Conservation (phyloP, 805 yeast genomes). For the Candida andamanensis region DNA sequence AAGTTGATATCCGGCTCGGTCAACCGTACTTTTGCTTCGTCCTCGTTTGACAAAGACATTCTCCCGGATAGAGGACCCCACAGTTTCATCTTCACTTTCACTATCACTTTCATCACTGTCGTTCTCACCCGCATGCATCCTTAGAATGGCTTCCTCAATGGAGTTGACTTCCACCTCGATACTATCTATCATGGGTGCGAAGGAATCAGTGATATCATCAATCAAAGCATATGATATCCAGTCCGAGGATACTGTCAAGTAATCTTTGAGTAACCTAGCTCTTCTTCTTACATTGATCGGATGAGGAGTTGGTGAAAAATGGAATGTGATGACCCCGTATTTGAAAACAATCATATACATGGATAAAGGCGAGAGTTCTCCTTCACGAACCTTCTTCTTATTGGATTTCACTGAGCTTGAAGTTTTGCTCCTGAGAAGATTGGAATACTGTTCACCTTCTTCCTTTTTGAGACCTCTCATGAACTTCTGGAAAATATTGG, state of each 20-base stretch:
- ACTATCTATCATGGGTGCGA: conserved; percentile 92
- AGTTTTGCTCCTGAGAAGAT: conserved; percentile 8
- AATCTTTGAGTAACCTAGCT: conserved; percentile 81
- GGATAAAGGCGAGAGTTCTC: conserved; percentile 80
- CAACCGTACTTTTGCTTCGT: conserved; percentile 37
- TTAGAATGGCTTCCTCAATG: conserved; percentile 88
- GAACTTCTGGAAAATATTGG: not conserved
- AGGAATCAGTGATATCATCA: conserved; percentile 96
- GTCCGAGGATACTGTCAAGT: conserved; percentile 84
- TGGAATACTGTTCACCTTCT: not conserved
- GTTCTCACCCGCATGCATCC: conserved; percentile 71
- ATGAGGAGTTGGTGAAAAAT: conserved; percentile 92
- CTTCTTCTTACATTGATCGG: conserved; percentile 93
- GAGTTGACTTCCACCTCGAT: conserved; percentile 91
- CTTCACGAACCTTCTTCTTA: conserved; percentile 32
- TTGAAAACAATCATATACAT: conserved; percentile 90
- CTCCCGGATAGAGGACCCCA: conserved; percentile 3
- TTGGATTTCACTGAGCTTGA: conserved; percentile 19
- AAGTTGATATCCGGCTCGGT: conserved; percentile 12
- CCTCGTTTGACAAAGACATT: conserved; percentile 30
- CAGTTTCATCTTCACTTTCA: conserved; percentile 19
- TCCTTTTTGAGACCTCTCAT: not conserved
- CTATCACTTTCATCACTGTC: conserved; percentile 39
- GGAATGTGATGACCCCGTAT: conserved; percentile 89
- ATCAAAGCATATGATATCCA: conserved; percentile 97